Evolutionary conservation across 495 filamentous ascomycete species (phyloP).

Genomic region (Cladorrhinum samala): DNA sequence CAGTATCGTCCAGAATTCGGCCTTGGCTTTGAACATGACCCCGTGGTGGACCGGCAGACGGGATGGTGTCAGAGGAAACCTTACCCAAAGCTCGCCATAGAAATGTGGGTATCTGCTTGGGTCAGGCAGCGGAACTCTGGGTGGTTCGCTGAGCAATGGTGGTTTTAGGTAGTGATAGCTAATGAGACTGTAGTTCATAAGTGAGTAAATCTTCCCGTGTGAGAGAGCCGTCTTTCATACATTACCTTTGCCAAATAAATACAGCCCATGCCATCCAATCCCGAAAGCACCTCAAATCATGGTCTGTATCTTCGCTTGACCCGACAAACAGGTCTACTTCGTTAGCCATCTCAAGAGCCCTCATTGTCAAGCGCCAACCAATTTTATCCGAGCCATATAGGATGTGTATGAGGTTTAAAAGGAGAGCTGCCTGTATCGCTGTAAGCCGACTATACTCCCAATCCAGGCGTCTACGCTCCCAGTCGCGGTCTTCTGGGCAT

Average conservation of each 20-base stretch:
- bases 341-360: slow-evolving; percentile 30
- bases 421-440: slow-evolving; percentile 30
- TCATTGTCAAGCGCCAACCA: slow-evolving; percentile 28
- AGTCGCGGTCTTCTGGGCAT: slow-evolving; percentile 13
- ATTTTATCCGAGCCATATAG: slow-evolving; percentile 32
- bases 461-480: slow-evolving; percentile 12
- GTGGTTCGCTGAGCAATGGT: slow-evolving; percentile 22
- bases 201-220: not conserved
- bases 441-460: slow-evolving; percentile 25
- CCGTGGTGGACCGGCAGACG: slow-evolving; percentile 23
- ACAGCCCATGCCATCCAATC: slow-evolving; percentile 33
- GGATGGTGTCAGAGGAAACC: slow-evolving; percentile 25
- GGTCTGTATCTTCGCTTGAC: not conserved
- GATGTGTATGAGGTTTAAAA: slow-evolving; percentile 25
- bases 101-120: slow-evolving; percentile 23
- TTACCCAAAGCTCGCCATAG: slow-evolving; percentile 36
- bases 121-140: slow-evolving; percentile 26
- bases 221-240: not conserved
- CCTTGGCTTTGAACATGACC: slow-evolving; percentile 25
- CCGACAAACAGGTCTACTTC: slow-evolving; percentile 25
- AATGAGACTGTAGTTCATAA: slow-evolving; percentile 8
- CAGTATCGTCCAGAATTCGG: slow-evolving; percentile 30
- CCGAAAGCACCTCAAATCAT: slow-evolving; percentile 19
- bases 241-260: slow-evolving; percentile 34
- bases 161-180: slow-evolving; percentile 26